Evolutionary conservation across 306 rosid genomes (phyloP).

Genomic region (Gleditsia sinensis): DNA sequence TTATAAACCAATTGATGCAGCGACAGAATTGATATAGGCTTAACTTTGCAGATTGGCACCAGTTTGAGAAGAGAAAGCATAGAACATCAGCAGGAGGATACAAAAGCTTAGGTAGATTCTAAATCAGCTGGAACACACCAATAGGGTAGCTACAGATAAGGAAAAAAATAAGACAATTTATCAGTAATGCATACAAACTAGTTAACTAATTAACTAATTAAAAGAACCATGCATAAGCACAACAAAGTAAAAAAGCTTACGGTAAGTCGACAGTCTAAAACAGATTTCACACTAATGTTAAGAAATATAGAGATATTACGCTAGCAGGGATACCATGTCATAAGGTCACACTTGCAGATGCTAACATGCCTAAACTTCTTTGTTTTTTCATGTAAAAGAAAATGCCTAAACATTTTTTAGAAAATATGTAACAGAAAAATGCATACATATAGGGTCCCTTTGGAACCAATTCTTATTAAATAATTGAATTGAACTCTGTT

Average conservation of each 20-base stretch:
- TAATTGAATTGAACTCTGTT: too few species aligned
- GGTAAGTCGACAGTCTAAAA: background rate
- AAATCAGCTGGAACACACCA: background rate
- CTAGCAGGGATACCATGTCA: background rate
- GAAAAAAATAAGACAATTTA: background rate
- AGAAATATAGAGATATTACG: background rate
- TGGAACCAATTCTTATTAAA: too few species aligned
- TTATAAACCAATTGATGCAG: constrained; percentile 10
- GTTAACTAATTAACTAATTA: background rate
- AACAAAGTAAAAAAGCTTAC: background rate
- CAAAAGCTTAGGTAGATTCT: background rate
- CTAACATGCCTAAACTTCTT: background rate
- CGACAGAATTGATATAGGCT: background rate
- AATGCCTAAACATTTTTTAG: too few species aligned
- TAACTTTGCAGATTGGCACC: background rate
- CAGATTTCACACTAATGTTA: background rate
- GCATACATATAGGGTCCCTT: background rate
- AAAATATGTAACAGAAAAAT: background rate
- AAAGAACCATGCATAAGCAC: background rate
- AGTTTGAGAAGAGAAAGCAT: constrained; percentile 41
- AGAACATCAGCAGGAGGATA: constrained; percentile 18
- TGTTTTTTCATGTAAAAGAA: too few species aligned
- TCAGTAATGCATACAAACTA: background rate
- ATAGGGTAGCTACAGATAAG: background rate
- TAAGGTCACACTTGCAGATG: background rate